Base-by-base conservation (phyloP, 1,284 basidiomycete genomes). In the Ustilago sp. region DNA sequence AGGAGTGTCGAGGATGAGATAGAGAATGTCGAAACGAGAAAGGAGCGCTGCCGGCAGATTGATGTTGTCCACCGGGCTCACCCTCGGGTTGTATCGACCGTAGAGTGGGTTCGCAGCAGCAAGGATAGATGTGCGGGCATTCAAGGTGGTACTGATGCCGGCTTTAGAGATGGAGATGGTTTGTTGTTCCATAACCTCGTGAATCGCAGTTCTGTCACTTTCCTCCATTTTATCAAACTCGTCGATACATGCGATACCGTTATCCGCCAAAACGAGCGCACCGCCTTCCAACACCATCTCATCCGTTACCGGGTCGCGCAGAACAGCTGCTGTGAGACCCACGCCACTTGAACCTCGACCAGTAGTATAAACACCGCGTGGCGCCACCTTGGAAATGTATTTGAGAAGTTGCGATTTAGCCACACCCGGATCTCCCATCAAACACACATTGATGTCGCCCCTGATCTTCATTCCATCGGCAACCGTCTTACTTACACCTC, bases 161-260 rank as follows among this genome's bases (percentile, higher is more conserved):
- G 97, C 97, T 88, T 99, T 99, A 51, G 95, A 95, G 80, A 99
- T 99, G 3, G 94, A 98, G 75, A 99, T 99, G 2, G 97, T 99
- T 87, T 99, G 96, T 86, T 99, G 96, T 87, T 99, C 96, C 97
- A 99, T 99, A 64, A 99, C 97, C 89, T 99, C 97, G 88, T 99
- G 97, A 75, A 99, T 99, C 13, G 97, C 94, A 0, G 97, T 99
- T 72, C 97, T 90, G 87, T 99, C 97, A 2, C 93, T 87, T 87
- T 99, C 97, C 79, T 99, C 97, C 97, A 99, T 99, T 88, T 99
- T 99, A 88, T 99, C 97, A 86, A 99, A 99, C 86, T 99, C 97
- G 84, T 99, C 97, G 80, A 99, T 99, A 87, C 96, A 99, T 88
- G 95, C 98, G 83, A 99, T 99, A 38, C 97, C 97, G 81, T 99